Evolutionary conservation across 345 rosid species (phyloP).

Genomic region (Eucalyptus tenuipes): DNA sequence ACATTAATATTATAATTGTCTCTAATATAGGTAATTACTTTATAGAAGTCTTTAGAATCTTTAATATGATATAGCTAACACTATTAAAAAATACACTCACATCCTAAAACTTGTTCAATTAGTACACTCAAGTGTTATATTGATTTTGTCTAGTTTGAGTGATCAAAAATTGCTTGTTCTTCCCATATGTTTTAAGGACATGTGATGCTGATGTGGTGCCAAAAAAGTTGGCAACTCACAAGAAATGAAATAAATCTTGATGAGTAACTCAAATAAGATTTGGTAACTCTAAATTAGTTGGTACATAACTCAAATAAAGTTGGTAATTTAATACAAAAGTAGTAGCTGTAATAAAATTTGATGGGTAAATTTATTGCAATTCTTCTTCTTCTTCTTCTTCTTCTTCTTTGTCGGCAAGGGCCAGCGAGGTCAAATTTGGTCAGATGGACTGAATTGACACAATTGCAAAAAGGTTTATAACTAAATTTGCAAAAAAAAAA

Average conservation of each 20-base stretch:
- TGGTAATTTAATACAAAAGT: no score
- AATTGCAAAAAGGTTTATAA: rapidly evolving
- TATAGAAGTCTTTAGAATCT: neutral
- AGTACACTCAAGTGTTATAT: neutral
- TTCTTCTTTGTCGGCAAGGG: rapidly evolving
- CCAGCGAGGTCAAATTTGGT: no score
- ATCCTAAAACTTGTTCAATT: neutral
- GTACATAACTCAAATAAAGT: neutral
- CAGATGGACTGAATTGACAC: rapidly evolving
- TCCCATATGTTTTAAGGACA: rapidly evolving
- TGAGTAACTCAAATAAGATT: neutral
- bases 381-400: no score
- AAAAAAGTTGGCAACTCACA: neutral
- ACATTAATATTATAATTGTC: neutral
- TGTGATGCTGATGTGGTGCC: rapidly evolving
- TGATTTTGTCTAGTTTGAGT: neutral
- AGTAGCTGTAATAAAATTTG: no score
- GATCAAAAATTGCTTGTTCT: neutral
- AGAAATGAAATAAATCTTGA: neutral
- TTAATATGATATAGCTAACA: neutral
- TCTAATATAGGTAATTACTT: no score
- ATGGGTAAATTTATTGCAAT: neutral
- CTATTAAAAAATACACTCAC: neutral
- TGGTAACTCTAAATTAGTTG: neutral
- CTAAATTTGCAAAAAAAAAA: no score